phyloP scores from a whole-genome alignment of 371 early-diverging fungal species.

The Parasitella parasitica region DNA sequence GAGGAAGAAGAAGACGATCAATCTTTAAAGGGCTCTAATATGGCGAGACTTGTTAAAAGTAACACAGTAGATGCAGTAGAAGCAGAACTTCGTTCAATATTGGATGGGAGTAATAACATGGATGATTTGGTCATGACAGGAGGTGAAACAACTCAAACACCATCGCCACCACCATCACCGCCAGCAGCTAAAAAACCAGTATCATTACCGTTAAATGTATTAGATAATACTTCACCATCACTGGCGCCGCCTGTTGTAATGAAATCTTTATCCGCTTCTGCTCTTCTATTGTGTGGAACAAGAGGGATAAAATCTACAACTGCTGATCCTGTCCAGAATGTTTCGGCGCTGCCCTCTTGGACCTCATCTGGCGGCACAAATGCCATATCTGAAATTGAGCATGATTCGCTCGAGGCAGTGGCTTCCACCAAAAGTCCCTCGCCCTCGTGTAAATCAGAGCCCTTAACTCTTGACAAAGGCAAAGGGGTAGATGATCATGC shows the following conservation, averaged over 20 bases:
- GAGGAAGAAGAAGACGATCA: constrained; percentile 15
- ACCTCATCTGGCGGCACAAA: constrained; percentile 39
- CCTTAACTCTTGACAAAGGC: not conserved
- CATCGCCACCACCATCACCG: not conserved
- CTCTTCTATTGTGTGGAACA: constrained; percentile 17
- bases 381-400: constrained; percentile 33
- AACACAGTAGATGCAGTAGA: constrained; percentile 63
- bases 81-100: constrained; percentile 59
- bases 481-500: not conserved
- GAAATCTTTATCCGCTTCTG: constrained; percentile 12
- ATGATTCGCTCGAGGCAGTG: constrained; percentile 27
- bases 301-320: constrained; percentile 32
- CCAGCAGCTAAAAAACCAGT: not conserved
- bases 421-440: not conserved
- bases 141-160: not conserved
- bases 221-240: not conserved
- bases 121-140: constrained; percentile 5
- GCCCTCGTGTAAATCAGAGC: not conserved
- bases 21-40: not conserved
- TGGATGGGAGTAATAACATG: constrained; percentile 42
- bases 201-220: not conserved
- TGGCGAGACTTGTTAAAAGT: constrained; percentile 27
- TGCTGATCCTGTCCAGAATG: constrained; percentile 41
- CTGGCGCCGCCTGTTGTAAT: not conserved
- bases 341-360: constrained; percentile 33